phyloP scores from a whole-genome alignment of 208 protist species.

The Leishmania amazonensis region DNA sequence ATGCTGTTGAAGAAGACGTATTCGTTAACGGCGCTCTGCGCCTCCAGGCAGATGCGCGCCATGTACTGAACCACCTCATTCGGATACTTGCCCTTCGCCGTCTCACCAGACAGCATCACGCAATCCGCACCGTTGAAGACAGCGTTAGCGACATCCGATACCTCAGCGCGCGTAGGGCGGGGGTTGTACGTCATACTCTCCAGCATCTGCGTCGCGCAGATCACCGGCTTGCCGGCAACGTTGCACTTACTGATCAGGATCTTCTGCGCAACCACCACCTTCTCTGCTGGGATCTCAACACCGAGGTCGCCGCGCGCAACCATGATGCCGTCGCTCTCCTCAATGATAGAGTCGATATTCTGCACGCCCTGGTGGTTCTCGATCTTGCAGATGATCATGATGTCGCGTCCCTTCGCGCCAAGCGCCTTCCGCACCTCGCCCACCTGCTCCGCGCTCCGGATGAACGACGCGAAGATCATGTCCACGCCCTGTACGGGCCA shows the following conservation, averaged over 20 bases:
- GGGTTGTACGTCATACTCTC: conserved; percentile 98
- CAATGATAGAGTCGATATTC: conserved; percentile 99
- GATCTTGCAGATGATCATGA: conserved; percentile 99
- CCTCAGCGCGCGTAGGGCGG: conserved; percentile 98
- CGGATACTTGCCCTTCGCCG: conserved; percentile 97
- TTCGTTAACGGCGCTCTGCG: conserved; percentile 80
- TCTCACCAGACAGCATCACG: conserved; percentile 99
- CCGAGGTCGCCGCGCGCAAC: conserved; percentile 99
- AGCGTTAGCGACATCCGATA: conserved; percentile 97
- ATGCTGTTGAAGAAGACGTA: conserved; percentile 87
- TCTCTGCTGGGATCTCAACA: conserved; percentile 98
- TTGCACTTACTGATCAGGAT: conserved; percentile 99
- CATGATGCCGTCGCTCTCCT: conserved; percentile 98
- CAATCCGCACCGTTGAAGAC: conserved; percentile 99
- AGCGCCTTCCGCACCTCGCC: conserved; percentile 91
- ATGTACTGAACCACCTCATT: conserved; percentile 96
- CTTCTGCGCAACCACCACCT: conserved; percentile 98
- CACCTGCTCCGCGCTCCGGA: conserved; percentile 95
- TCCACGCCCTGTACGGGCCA: conserved; percentile 97
- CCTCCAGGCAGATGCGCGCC: conserved; percentile 91
- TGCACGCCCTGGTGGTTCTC: conserved; percentile 98
- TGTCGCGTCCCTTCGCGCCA: conserved; percentile 88
- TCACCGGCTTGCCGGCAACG: conserved; percentile 97
- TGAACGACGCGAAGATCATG: conserved; percentile 99
- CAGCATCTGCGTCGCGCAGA: conserved; percentile 99